Evolutionary conservation across 2,329 filamentous ascomycete genomes (phyloP).

Genomic region (Tolypocladium tundrense): DNA sequence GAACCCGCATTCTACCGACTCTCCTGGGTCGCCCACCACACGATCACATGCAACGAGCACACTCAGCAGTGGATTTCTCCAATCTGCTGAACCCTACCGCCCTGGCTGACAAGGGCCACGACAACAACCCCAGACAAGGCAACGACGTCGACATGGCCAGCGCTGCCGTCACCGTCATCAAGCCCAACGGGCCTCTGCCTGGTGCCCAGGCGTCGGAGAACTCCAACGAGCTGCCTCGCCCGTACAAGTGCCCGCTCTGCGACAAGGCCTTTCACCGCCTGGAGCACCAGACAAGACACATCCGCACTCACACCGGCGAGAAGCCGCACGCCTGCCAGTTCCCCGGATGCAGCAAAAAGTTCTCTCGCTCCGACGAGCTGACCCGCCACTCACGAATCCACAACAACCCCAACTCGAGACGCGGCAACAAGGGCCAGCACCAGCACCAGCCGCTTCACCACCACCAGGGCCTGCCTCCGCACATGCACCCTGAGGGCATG

Average conservation of each 20-base stretch:
- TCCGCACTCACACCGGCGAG: constrained; percentile 94
- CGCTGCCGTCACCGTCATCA: constrained; percentile 43
- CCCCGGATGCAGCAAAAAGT: constrained; percentile 92
- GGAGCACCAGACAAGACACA: constrained; percentile 86
- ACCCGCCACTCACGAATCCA: constrained; percentile 97
- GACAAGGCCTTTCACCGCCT: constrained; percentile 98
- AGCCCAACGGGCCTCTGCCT: constrained; percentile 53
- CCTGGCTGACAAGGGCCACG: constrained; percentile 12
- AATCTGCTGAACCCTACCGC: constrained; percentile 57
- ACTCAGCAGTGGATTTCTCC: constrained; percentile 64
- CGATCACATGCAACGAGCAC: constrained; percentile 65
- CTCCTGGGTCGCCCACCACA: neutral
- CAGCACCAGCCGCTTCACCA: constrained; percentile 24
- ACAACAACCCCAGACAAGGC: constrained; percentile 17
- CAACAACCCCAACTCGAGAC: constrained; percentile 94
- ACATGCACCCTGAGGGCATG: constrained; percentile 49
- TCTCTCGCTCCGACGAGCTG: constrained; percentile 91
- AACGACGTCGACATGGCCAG: constrained; percentile 35
- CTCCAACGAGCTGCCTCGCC: constrained; percentile 69
- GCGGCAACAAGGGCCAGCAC: constrained; percentile 70
- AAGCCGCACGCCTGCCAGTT: constrained; percentile 96
- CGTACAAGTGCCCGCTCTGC: constrained; percentile 97
- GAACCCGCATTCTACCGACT: neutral
- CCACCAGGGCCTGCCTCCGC: constrained; percentile 28
- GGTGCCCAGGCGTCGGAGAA: constrained; percentile 48